A percentile compares a stretch with the other conserved stretches of the same genome.
These are phyloP conservation scores for Trichoderma sp. DNA, from an alignment of 2,329 filamentous ascomycete species.

Conservation along the genomic window DNA sequence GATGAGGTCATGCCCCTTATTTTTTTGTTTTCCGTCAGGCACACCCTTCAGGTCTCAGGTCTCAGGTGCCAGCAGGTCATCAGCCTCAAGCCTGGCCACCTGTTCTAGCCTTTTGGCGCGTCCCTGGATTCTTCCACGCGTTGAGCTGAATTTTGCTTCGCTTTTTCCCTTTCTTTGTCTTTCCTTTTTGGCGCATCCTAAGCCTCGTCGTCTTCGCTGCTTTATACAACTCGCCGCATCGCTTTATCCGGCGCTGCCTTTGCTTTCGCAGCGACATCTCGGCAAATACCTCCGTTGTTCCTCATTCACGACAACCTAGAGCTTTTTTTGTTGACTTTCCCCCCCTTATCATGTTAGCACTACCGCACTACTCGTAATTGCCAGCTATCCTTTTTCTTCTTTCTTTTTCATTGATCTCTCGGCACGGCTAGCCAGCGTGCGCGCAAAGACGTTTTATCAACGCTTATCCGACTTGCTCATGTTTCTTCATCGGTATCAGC, in stretches of 20 bases:
- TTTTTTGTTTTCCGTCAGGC: slow-evolving; percentile 15
- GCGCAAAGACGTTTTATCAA: not conserved
- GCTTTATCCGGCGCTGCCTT: not conserved
- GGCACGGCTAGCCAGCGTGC: slow-evolving; percentile 6
- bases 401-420: not conserved
- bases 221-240: slow-evolving; percentile 12
- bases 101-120: slow-evolving; percentile 12
- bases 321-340: not conserved
- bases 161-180: not conserved
- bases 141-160: not conserved
- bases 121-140: not conserved
- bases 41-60: slow-evolving; percentile 18
- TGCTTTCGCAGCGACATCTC: not conserved
- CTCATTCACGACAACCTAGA: slow-evolving; percentile 9
- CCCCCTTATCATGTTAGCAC: slow-evolving; percentile 18
- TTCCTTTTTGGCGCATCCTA: not conserved
- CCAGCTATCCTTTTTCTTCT: not conserved
- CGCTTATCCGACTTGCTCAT: slow-evolving; percentile 27
- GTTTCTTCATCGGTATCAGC: slow-evolving; percentile 19
- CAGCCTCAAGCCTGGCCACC: slow-evolving; percentile 26
- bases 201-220: not conserved
- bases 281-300: slow-evolving; percentile 2
- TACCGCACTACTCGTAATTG: slow-evolving; percentile 17
- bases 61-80: slow-evolving; percentile 24
- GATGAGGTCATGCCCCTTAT: slow-evolving; percentile 24